phyloP scores from a whole-genome alignment of 495 filamentous ascomycete genomes.

The Penicillium canescens region DNA sequence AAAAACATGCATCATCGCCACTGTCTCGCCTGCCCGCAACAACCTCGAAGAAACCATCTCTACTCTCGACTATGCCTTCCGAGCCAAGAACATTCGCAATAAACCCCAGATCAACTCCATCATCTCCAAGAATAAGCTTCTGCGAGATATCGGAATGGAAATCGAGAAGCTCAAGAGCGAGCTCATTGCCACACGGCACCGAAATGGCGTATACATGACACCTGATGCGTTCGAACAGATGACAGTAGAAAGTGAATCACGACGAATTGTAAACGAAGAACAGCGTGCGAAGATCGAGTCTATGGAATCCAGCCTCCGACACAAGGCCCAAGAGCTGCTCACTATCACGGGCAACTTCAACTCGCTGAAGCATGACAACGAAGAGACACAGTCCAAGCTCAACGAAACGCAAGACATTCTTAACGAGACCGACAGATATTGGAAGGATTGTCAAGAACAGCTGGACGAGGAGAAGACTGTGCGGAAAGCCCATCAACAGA shows the following conservation, averaged over 20 bases:
- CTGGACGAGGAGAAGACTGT: slow-evolving; percentile 79
- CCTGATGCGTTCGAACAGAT: slow-evolving; percentile 84
- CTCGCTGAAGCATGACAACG: slow-evolving; percentile 81
- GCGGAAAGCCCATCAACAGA: slow-evolving; percentile 81
- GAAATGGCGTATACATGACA: slow-evolving; percentile 92
- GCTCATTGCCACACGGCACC: slow-evolving; percentile 86
- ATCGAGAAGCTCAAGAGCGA: slow-evolving; percentile 94
- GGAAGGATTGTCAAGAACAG: slow-evolving; percentile 70
- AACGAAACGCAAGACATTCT: slow-evolving; percentile 78
- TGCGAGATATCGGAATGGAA: slow-evolving; percentile 87
- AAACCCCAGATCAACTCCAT: slow-evolving; percentile 93
- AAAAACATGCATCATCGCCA: slow-evolving; percentile 98
- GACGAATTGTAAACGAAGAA: slow-evolving; percentile 89
- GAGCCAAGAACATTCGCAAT: slow-evolving; percentile 97
- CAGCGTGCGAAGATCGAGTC: slow-evolving; percentile 89
- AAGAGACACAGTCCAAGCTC: slow-evolving; percentile 66
- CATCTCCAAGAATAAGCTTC: slow-evolving; percentile 86
- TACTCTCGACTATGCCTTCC: slow-evolving; percentile 94
- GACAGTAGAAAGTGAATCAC: slow-evolving; percentile 85
- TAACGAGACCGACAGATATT: slow-evolving; percentile 80
- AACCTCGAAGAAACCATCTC: slow-evolving; percentile 98
- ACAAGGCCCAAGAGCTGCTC: slow-evolving; percentile 91
- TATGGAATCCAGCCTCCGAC: slow-evolving; percentile 82
- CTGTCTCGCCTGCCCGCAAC: slow-evolving; percentile 87
- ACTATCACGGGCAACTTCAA: slow-evolving; percentile 81